phyloP scores from a whole-genome alignment of 257 asterid species.

The Salvia miltiorrhiza region DNA sequence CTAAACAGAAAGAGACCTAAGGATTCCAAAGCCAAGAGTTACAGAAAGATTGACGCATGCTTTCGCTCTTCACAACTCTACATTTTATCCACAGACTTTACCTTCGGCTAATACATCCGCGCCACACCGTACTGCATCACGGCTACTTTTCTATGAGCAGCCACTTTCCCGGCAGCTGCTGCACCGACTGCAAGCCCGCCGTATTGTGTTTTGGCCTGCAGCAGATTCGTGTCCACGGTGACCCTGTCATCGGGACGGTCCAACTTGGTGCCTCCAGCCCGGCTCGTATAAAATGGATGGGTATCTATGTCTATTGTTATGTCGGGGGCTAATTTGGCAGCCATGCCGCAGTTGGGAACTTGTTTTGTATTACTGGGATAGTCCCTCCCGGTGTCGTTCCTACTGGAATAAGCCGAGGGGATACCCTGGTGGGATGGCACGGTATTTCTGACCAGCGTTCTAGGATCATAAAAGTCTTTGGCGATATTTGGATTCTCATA shows the following conservation, averaged over 20 bases:
- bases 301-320: constrained; percentile 70
- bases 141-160: constrained; percentile 36
- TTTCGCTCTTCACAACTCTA: constrained; percentile 4
- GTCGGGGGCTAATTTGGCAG: constrained; percentile 61
- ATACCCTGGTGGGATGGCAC: constrained; percentile 29
- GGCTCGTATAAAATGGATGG: constrained; percentile 47
- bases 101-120: constrained; percentile 34
- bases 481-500: constrained; percentile 35
- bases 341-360: constrained; percentile 42
- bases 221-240: constrained; percentile 53
- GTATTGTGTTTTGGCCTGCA: constrained; percentile 60
- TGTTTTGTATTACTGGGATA: constrained; percentile 33
- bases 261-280: constrained; percentile 39
- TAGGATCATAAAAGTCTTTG: constrained; percentile 49
- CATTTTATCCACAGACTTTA: not conserved
- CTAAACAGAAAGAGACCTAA: not conserved
- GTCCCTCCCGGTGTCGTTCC: constrained; percentile 29
- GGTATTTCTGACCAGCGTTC: constrained; percentile 42
- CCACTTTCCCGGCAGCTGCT: constrained; percentile 22
- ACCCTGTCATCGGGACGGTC: constrained; percentile 51
- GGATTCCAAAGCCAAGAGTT: not conserved
- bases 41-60: not conserved
- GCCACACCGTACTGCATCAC: constrained; percentile 36
- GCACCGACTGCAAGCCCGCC: constrained; percentile 47
- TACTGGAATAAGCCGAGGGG: constrained; percentile 34